Evolutionary conservation across 495 filamentous ascomycete genomes (phyloP).

Genomic region (Chlorociboria aeruginascens): DNA sequence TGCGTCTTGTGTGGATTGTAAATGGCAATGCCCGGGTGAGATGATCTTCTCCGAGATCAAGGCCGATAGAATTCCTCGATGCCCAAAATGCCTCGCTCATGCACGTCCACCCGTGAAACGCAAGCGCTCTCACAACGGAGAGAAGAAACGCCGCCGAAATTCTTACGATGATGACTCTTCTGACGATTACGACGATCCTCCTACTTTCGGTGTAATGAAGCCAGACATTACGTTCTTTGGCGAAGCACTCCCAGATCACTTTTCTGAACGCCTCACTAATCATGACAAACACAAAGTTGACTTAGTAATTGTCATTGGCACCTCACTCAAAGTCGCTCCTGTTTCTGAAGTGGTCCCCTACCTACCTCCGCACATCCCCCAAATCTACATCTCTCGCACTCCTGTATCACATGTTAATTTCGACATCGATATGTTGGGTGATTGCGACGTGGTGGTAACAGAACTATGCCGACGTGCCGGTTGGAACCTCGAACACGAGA

Average conservation of each 20-base stretch:
- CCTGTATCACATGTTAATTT: conserved; percentile 84
- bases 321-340: conserved; percentile 89
- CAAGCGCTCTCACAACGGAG: conserved; percentile 57
- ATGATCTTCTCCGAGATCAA: conserved; percentile 69
- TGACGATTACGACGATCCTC: conserved; percentile 59
- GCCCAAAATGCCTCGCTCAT: conserved; percentile 43
- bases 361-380: conserved; percentile 66
- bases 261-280: conserved; percentile 66
- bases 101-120: conserved; percentile 51
- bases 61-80: conserved; percentile 56
- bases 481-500: conserved; percentile 83
- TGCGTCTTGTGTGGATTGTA: conserved; percentile 79
- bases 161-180: conserved; percentile 51
- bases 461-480: conserved; percentile 78
- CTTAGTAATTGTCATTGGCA: conserved; percentile 93
- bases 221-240: conserved; percentile 98
- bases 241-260: conserved; percentile 72
- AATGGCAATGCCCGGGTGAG: conserved; percentile 60
- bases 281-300: conserved; percentile 73
- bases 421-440: conserved; percentile 86
- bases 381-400: conserved; percentile 88
- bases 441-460: conserved; percentile 83
- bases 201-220: conserved; percentile 87
- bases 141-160: conserved; percentile 23
- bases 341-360: conserved; percentile 83